phyloP scores from a whole-genome alignment of 352 stramenopile species.

The Phytophthora melonis region DNA sequence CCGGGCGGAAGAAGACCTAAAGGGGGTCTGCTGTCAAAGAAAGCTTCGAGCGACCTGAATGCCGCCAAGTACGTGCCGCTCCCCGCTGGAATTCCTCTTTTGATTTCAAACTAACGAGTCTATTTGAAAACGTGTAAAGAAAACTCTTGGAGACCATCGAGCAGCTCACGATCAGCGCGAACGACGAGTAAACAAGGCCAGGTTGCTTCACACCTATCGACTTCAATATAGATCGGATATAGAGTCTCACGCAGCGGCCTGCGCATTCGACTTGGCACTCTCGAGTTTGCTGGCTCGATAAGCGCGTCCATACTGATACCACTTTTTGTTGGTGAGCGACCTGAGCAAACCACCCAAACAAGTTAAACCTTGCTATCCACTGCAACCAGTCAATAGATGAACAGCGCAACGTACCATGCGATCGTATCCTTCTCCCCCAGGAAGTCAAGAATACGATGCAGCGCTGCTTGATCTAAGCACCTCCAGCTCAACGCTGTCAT shows the following conservation, averaged over 20 bases:
- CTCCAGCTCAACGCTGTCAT: slow-evolving; percentile 56
- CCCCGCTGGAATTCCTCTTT: neutral
- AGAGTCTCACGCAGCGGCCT: slow-evolving; percentile 20
- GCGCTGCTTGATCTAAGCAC: slow-evolving; percentile 46
- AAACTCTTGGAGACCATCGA: slow-evolving; percentile 54
- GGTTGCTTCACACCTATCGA: neutral
- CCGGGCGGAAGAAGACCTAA: neutral
- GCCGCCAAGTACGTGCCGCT: slow-evolving; percentile 50
- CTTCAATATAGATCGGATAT: neutral
- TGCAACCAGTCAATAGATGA: neutral
- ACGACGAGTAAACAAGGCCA: slow-evolving; percentile 11
- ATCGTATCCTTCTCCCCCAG: slow-evolving; percentile 40
- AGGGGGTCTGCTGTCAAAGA: slow-evolving; percentile 36
- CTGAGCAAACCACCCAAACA: slow-evolving; percentile 21
- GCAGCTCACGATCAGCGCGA: slow-evolving; percentile 35
- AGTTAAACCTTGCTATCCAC: neutral
- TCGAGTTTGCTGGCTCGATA: slow-evolving; percentile 38
- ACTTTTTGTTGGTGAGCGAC: slow-evolving; percentile 59
- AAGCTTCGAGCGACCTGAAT: slow-evolving; percentile 52
- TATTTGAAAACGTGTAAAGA: slow-evolving; percentile 39
- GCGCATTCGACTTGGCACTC: slow-evolving; percentile 18
- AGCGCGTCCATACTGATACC: slow-evolving; percentile 37
- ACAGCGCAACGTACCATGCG: slow-evolving; percentile 48
- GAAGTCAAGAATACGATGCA: slow-evolving; percentile 43
- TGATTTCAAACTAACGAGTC: slow-evolving; percentile 29